Conservation (phyloP, 2,329 filamentous ascomycete genomes). For the Aaosphaeria pasadenensis region DNA sequence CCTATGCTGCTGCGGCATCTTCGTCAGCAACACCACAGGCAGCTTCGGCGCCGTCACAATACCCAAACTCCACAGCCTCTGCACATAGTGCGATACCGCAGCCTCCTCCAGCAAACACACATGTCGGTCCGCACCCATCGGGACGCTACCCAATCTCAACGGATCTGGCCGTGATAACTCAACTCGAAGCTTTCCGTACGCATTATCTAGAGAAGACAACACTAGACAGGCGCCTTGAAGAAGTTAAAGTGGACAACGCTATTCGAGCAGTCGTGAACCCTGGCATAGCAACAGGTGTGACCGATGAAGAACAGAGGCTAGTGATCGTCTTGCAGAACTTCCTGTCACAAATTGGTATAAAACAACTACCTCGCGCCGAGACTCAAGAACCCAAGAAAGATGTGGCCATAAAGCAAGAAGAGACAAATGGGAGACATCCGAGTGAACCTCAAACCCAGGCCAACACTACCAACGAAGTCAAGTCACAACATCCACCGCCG, state of each 20-base stretch:
- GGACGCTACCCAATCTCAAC: conserved; percentile 28
- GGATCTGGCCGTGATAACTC: conserved; percentile 25
- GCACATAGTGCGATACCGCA: conserved; percentile 5
- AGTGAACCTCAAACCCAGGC: not conserved
- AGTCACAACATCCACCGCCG: not conserved
- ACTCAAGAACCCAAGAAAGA: not conserved
- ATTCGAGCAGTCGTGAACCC: conserved; percentile 28
- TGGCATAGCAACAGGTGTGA: conserved; percentile 20
- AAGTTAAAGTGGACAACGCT: conserved; percentile 30
- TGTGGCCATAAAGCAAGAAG: not conserved
- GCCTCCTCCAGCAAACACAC: conserved; percentile 4
- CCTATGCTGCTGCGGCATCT: conserved; percentile 21
- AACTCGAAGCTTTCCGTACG: conserved; percentile 32
- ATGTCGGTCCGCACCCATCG: conserved; percentile 15
- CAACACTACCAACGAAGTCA: not conserved
- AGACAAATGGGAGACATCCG: not conserved
- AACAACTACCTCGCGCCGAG: not conserved
- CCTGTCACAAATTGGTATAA: conserved; percentile 13
- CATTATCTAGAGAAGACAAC: conserved; percentile 18
- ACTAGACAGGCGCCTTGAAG: conserved; percentile 15
- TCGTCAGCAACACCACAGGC: conserved; percentile 3
- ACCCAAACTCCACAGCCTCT: not conserved
- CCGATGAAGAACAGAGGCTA: conserved; percentile 18
- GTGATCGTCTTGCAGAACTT: conserved; percentile 18
- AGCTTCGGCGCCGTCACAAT: not conserved